Base-by-base conservation (phyloP, 306 rosid genomes). In the barrel medic (Medicago truncatula) region DNA sequence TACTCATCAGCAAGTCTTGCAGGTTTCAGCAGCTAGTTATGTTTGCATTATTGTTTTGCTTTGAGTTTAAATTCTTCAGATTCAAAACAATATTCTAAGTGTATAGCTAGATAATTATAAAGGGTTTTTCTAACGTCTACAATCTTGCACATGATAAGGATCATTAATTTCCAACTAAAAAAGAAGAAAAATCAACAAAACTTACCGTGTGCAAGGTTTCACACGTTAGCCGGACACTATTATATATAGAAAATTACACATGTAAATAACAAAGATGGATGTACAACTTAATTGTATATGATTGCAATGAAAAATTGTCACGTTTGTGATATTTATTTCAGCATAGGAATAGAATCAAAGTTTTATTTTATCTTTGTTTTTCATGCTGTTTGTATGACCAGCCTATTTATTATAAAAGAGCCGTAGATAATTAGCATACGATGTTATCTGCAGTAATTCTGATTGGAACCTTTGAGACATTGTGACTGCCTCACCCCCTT, bases 41-140 rank as follows among this genome's bases (percentile, higher is more conserved):
- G 21, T 52, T 38, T 50, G 28, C 7, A 23, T 66, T 52, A 28
- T 14, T 18, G 34, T 60, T 79, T 74, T 71, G 58, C 38, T 71
- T 52, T 4, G 18, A 21, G 38, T 59, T 65, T 67, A 9, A 70
- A 72, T 59, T 80, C 12, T 78, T 73, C 74, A 78, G 61, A 75
- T 65, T 66, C 57, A 23, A 70, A 44, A 41, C 70, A 74, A 68
- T 12, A 67, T 47, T 67, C 50, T 49, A 20, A 46, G 20, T 72
- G 87, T 80, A 80, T 63, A 83, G 78, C 71, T 67, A 64, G 36
- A 75, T 31, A 68, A 52, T 31, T 78, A 58, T 68, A 63, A 14
- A 15, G 5, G 40, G 20, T 31, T 14, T 61, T 31, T 14, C 21
- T 61, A 15, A 58, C 34, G 2, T 59, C 16, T 25, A 28, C 67